Evolutionary conservation across 169 alveolate species (phyloP).

Genomic region (Perkinsus marinus): DNA sequence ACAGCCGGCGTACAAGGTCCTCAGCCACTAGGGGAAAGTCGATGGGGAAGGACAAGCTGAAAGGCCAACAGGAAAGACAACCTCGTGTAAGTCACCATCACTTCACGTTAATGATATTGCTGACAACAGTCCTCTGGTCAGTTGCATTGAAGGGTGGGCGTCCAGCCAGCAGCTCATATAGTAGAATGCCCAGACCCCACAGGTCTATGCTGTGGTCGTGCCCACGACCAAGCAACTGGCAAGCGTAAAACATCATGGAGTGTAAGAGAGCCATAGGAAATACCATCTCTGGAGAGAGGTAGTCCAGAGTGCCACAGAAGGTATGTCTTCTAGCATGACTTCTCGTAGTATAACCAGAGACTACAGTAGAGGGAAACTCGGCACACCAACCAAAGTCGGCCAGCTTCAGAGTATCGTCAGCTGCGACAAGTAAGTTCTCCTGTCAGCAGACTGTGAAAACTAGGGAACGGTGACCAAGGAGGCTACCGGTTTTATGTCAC

Average conservation of each 20-base stretch:
- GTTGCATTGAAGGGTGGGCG: conserved; percentile 61
- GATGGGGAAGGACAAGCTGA: no score
- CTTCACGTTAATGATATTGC: not conserved
- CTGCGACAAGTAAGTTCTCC: not conserved
- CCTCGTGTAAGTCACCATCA: no score
- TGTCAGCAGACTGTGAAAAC: not conserved
- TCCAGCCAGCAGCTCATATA: conserved; percentile 75
- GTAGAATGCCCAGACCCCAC: conserved; percentile 80
- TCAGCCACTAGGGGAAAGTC: not conserved
- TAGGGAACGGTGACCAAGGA: not conserved
- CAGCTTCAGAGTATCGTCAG: conserved; percentile 61
- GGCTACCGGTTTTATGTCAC: not conserved
- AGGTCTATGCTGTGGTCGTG: conserved; percentile 71
- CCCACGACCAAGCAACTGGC: not conserved
- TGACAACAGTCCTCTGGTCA: not conserved
- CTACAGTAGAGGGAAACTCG: conserved; percentile 14
- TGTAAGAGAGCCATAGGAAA: no score
- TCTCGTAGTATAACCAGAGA: conserved; percentile 48
- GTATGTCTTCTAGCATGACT: conserved; percentile 63
- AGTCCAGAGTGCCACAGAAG: conserved; percentile 81
- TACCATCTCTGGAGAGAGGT: conserved; percentile 81
- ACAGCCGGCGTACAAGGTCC: not conserved
- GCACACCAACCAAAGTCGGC: conserved; percentile 84
- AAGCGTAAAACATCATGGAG: no score
- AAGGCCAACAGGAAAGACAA: no score